Base-by-base conservation (phyloP, 2,329 filamentous ascomycete species). In the Epichloe sp. region DNA sequence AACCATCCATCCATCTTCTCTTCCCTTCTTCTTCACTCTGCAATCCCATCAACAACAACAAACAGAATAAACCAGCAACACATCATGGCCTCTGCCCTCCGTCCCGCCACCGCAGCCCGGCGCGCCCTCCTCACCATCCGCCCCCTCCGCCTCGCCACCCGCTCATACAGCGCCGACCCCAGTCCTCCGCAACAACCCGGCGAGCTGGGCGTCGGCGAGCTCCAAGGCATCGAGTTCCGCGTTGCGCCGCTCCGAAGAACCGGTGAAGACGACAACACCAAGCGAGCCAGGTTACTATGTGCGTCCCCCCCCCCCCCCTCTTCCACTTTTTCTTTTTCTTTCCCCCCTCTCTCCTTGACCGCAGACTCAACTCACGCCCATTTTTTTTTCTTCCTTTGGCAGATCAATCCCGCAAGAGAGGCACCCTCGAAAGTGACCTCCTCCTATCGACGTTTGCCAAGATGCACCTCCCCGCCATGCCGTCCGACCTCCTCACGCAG, bases 401-500 rank as follows among this genome's bases (percentile, higher is more conserved):
- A 96, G 91, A 98, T 74, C 93, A 98, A 72, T 93, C 86, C 68
- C 86, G 93, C 60, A 98, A 98, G 72, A 83, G 93, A 65, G 93
- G 93, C 59, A 97, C 86, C 58, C 83, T 97, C 64, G 93, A 98
- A 68, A 90, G 87, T 56, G 93, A 98, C 68, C 86, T 98, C 50
- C 81, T 98, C 56, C 85, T 97, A 58, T 95, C 88, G 54, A 98
- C 93, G 58, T 98, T 98, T 66, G 93, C 93, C 57, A 81, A 91
- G 58, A 73, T 76, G 50, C 77, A 94, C 68, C 82, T 98, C 21
- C 73, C 76, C 43, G 72, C 71, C 54, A 95, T 98, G 87, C 79
- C 78, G 1, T 68, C 73, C 5, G 68, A 75, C 48, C 86, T 94
- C 64, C 82, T 97, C 59, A 70, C 79, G 60, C 80, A 95, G 68